Conservation (phyloP, 495 filamentous ascomycete species). For the Tuber melanosporum region DNA sequence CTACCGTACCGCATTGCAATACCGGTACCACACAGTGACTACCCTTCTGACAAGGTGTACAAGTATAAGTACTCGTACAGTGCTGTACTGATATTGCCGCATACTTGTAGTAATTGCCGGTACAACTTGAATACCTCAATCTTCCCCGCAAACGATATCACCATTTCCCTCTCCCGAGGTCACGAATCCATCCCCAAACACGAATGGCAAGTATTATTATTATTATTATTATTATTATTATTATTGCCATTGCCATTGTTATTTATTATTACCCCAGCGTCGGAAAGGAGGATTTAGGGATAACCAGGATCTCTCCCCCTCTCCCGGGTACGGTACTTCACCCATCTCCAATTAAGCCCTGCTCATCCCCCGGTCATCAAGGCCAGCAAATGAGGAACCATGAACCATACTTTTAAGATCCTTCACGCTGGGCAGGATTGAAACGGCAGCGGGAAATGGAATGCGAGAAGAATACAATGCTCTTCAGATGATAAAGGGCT, state of each 20-base stretch:
- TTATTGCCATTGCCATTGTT: too few species aligned
- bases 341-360: neutral
- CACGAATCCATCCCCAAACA: neutral
- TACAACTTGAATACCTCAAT: neutral
- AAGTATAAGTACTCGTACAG: too few species aligned
- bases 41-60: neutral
- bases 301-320: neutral
- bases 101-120: neutral
- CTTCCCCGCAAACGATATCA: neutral
- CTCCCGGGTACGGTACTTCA: neutral
- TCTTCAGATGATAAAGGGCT: neutral
- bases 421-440: neutral
- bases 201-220: neutral
- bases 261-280: neutral
- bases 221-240: too few species aligned
- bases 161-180: neutral
- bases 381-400: neutral
- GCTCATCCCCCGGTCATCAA: neutral
- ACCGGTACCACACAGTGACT: neutral
- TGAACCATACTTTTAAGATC: slow-evolving; percentile 1
- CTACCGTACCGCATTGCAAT: neutral
- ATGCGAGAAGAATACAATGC: slow-evolving; percentile 5
- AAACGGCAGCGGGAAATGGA: neutral
- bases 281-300: neutral
- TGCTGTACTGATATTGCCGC: neutral